Percentiles rank a stretch among this genome's conserved stretches.
These are phyloP conservation scores for Monosporascus cannonballus DNA, from an alignment of 2,329 filamentous ascomycete genomes.

Conservation along the genomic window DNA sequence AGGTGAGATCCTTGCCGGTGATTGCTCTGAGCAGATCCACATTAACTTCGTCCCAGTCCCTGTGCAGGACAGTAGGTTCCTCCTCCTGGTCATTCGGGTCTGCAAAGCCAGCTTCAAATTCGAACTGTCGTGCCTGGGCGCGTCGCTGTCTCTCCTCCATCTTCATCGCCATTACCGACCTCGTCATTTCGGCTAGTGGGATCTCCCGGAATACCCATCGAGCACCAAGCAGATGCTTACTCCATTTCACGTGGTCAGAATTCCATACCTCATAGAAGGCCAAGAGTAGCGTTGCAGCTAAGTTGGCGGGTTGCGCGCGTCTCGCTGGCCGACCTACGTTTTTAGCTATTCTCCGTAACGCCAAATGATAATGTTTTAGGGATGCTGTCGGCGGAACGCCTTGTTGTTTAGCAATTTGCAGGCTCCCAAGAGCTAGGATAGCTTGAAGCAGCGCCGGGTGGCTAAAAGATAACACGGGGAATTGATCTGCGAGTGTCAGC, in stretches of 20 bases:
- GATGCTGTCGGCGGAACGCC: constrained; percentile 69
- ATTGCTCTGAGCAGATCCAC: constrained; percentile 35
- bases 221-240: constrained; percentile 81
- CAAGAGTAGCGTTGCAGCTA: constrained; percentile 82
- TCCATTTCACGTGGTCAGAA: constrained; percentile 94
- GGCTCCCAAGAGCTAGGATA: constrained; percentile 77
- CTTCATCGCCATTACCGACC: constrained; percentile 61
- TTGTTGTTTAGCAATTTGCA: constrained; percentile 84
- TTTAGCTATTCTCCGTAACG: constrained; percentile 70
- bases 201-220: constrained; percentile 78
- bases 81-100: constrained; percentile 7
- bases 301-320: constrained; percentile 69
- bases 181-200: constrained; percentile 68
- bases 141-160: constrained; percentile 25
- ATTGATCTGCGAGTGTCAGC: constrained; percentile 52
- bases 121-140: neutral
- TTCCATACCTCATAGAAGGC: constrained; percentile 93
- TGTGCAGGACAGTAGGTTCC: constrained; percentile 19
- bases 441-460: constrained; percentile 86
- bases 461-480: constrained; percentile 76
- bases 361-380: constrained; percentile 85
- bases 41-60: constrained; percentile 29
- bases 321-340: constrained; percentile 64
- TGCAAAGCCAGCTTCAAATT: neutral
- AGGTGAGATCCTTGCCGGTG: constrained; percentile 48